Conservation (phyloP, 164 flowering plant genomes). For the Dillenia suffruticosa region DNA sequence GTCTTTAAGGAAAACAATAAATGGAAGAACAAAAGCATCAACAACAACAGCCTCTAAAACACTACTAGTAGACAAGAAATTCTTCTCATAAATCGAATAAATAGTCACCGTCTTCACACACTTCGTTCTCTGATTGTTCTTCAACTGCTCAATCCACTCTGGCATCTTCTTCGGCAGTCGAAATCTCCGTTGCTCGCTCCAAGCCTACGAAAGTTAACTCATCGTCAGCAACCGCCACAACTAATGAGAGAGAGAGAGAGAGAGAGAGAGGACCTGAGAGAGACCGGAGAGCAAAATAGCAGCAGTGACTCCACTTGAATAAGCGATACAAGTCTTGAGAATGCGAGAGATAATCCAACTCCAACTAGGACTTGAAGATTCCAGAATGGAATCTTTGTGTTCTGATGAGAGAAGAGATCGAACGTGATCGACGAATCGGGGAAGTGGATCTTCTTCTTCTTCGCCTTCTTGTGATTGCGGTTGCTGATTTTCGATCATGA, state of each 20-base stretch:
- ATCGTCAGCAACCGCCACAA: neutral
- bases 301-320: slow-evolving; percentile 85
- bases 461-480: neutral
- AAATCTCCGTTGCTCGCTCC: slow-evolving; percentile 63
- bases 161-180: slow-evolving; percentile 48
- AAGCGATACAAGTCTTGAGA: slow-evolving; percentile 68
- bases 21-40: slow-evolving; percentile 77
- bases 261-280: slow-evolving; percentile 48
- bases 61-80: slow-evolving; percentile 62
- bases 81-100: slow-evolving; percentile 82
- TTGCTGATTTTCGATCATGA: slow-evolving; percentile 13
- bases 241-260: neutral
- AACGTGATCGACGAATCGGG: slow-evolving; percentile 63
- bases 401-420: slow-evolving; percentile 39
- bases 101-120: slow-evolving; percentile 70
- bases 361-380: slow-evolving; percentile 48
- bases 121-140: slow-evolving; percentile 54
- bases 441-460: slow-evolving; percentile 54
- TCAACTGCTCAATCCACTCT: slow-evolving; percentile 44
- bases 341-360: slow-evolving; percentile 78
- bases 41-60: slow-evolving; percentile 73
- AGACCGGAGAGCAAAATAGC: slow-evolving; percentile 92
- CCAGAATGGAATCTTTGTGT: slow-evolving; percentile 19
- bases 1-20: slow-evolving; percentile 18
- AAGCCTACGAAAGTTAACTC: slow-evolving; percentile 42